These are phyloP conservation scores for Pythium brachiatum DNA, from an alignment of 352 stramenopile genomes.

Conservation along the genomic window DNA sequence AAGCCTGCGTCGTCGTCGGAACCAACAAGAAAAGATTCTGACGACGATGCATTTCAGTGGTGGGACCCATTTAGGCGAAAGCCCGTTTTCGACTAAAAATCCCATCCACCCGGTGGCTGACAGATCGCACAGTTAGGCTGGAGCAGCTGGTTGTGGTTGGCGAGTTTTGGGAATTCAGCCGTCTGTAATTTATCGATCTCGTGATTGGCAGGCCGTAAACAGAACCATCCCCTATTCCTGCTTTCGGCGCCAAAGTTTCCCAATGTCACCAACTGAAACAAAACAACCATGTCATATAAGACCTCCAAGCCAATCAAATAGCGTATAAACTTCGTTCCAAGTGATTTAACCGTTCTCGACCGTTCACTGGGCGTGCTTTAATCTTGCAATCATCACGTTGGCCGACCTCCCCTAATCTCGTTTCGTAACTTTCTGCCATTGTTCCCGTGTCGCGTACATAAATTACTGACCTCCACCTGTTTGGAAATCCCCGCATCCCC, in stretches of 20 bases:
- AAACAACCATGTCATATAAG: neutral
- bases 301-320: neutral
- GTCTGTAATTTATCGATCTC: neutral
- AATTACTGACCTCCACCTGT: neutral
- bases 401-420: neutral
- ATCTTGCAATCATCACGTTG: neutral
- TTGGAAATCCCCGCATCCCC: neutral
- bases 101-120: neutral
- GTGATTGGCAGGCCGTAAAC: neutral
- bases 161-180: slow-evolving; percentile 1
- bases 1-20: too few relatives aligned
- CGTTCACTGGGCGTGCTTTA: too few relatives aligned
- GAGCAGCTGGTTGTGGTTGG: neutral
- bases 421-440: neutral
- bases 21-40: too few relatives aligned
- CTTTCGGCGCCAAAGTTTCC: neutral
- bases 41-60: neutral
- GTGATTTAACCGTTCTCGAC: neutral
- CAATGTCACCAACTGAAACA: neutral
- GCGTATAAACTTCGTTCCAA: too few relatives aligned
- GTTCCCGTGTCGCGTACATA: neutral
- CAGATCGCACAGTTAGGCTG: neutral
- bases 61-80: neutral
- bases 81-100: neutral
- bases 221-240: neutral